Conservation (phyloP, 2,329 filamentous ascomycete species). For the Exophiala mesophila region DNA sequence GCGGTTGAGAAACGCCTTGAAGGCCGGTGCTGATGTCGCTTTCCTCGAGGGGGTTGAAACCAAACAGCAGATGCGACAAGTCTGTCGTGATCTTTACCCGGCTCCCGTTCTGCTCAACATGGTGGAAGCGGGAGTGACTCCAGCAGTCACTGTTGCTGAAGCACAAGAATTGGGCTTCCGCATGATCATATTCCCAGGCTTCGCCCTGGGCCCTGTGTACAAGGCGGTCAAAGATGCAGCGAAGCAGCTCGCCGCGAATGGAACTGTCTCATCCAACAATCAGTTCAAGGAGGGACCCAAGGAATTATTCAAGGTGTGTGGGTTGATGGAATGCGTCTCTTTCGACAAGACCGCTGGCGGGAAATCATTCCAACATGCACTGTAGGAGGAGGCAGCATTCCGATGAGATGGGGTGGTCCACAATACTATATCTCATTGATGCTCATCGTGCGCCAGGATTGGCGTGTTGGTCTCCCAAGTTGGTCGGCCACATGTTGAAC, state of each 20-base stretch:
- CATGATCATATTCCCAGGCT: slow-evolving; percentile 41
- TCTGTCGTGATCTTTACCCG: slow-evolving; percentile 32
- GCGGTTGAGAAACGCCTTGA: slow-evolving; percentile 35
- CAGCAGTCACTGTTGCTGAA: slow-evolving; percentile 35
- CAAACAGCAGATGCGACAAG: slow-evolving; percentile 33
- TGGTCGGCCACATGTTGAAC: no score
- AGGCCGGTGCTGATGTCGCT: slow-evolving; percentile 37
- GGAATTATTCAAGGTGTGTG: background rate
- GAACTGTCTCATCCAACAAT: slow-evolving; percentile 18
- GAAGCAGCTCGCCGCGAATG: slow-evolving; percentile 34
- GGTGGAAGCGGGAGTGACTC: slow-evolving; percentile 40
- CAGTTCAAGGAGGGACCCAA: background rate
- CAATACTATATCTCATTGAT: no score
- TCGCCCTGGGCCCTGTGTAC: slow-evolving; percentile 35
- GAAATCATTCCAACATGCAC: background rate
- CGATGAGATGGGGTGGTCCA: no score
- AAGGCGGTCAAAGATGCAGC: slow-evolving; percentile 34
- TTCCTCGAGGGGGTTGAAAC: slow-evolving; percentile 40
- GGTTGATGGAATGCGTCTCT: background rate
- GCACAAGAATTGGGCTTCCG: slow-evolving; percentile 38
- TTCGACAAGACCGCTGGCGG: background rate
- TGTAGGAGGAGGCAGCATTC: no score
- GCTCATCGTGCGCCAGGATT: no score
- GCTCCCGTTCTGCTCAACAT: slow-evolving; percentile 42
- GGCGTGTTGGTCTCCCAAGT: no score